Evolutionary conservation across 2,329 filamentous ascomycete genomes (phyloP).

Genomic region (Diaporthe australafricana): DNA sequence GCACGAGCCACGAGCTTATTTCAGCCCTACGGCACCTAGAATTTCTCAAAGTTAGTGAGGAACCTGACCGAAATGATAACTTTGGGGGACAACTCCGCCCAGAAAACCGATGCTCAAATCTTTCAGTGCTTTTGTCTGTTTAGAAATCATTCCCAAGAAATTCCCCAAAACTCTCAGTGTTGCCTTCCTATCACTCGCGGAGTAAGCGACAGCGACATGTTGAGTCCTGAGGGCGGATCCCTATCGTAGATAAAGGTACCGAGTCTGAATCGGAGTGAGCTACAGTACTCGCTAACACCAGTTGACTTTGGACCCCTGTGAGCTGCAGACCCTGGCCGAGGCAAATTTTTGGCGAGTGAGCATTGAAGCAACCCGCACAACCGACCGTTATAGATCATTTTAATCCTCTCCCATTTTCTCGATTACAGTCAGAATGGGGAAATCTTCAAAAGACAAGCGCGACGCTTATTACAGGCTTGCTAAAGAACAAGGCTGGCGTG

Average conservation of each 20-base stretch:
- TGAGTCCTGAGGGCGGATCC: background rate
- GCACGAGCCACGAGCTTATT: conserved; percentile 47
- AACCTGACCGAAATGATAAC: background rate
- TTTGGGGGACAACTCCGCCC: background rate
- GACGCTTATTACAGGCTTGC: conserved; percentile 98
- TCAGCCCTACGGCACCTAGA: conserved; percentile 41
- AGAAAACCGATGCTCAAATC: background rate
- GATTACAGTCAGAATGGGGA: conserved; percentile 74
- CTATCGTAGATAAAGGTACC: background rate
- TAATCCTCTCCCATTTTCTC: background rate
- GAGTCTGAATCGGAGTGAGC: background rate
- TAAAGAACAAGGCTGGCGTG: conserved; percentile 98
- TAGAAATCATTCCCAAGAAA: no score
- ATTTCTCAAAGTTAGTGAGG: background rate
- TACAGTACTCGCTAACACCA: background rate
- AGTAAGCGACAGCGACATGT: no score
- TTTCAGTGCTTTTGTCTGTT: no score
- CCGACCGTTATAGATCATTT: background rate
- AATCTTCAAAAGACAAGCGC: conserved; percentile 98
- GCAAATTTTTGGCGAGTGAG: conserved; percentile 22
- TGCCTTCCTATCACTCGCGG: background rate
- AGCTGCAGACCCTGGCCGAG: conserved; percentile 32
- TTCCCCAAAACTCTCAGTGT: no score
- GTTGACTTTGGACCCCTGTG: conserved; percentile 19
- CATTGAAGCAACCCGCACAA: background rate